Conservation (phyloP, 495 filamentous ascomycete genomes). For the Aspergillus ostianus region DNA sequence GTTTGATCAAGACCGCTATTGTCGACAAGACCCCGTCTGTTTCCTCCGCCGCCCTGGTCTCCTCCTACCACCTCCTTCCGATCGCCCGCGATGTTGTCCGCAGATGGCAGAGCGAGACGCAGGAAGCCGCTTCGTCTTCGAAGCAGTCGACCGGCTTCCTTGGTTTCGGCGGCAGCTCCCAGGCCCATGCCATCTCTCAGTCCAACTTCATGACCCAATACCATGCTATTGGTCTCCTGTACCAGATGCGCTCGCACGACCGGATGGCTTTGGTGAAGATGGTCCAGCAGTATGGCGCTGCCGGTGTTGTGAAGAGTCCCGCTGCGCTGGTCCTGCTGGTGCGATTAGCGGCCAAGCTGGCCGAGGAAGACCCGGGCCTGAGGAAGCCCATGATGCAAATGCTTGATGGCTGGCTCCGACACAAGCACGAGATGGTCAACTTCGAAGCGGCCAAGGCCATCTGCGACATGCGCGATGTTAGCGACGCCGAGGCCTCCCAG, state of each 20-base stretch:
- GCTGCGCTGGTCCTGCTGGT: constrained; percentile 91
- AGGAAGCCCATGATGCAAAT: constrained; percentile 93
- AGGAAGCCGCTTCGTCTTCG: constrained; percentile 87
- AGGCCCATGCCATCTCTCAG: constrained; percentile 62
- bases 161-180: constrained; percentile 75
- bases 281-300: constrained; percentile 94
- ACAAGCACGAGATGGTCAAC: constrained; percentile 99
- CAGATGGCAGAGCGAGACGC: constrained; percentile 98
- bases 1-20: constrained; percentile 98
- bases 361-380: constrained; percentile 85
- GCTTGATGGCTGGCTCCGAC: constrained; percentile 92
- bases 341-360: constrained; percentile 87
- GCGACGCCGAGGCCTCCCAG: constrained; percentile 86
- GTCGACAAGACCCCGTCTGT: constrained; percentile 99
- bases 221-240: constrained; percentile 95
- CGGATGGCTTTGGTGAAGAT: constrained; percentile 99
- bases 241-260: constrained; percentile 97
- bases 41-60: constrained; percentile 93
- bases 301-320: constrained; percentile 90
- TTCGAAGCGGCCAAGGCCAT: constrained; percentile 99
- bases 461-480: constrained; percentile 88
- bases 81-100: constrained; percentile 93
- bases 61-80: constrained; percentile 96
- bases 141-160: constrained; percentile 89
- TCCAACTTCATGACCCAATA: constrained; percentile 96